Conservation (phyloP, 2,329 filamentous ascomycete genomes). For the Leptographium radiaticola region DNA sequence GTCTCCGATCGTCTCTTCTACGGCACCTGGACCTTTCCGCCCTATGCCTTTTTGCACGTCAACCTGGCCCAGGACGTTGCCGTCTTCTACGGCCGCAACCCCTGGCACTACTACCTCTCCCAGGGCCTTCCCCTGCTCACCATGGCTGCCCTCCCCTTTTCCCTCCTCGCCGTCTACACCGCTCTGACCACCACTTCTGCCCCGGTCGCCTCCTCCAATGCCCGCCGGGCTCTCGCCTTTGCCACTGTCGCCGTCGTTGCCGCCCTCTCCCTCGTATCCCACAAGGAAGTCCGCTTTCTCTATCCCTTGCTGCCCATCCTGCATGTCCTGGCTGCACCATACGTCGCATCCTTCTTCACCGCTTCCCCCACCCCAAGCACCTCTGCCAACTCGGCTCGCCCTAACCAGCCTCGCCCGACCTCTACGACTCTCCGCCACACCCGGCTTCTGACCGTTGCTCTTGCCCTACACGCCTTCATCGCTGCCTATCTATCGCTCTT, state of each 20-base stretch:
- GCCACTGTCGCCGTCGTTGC: conserved; percentile 46
- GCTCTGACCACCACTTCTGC: conserved; percentile 13
- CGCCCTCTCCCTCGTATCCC: conserved; percentile 64
- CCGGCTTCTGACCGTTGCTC: conserved; percentile 39
- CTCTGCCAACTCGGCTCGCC: conserved; percentile 13
- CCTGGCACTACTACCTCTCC: conserved; percentile 84
- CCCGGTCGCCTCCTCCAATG: conserved; percentile 18
- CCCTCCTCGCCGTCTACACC: conserved; percentile 48
- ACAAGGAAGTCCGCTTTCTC: conserved; percentile 96
- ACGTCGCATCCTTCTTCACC: conserved; percentile 52
- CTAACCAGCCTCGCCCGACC: background rate
- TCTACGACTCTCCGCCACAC: conserved; percentile 31
- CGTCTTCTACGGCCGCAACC: conserved; percentile 83
- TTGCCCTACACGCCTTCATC: conserved; percentile 57
- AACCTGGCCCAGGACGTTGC: conserved; percentile 81
- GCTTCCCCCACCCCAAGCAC: conserved; percentile 15
- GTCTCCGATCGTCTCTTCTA: conserved; percentile 69
- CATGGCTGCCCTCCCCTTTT: conserved; percentile 72
- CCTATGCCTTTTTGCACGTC: conserved; percentile 76
- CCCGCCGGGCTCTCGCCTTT: conserved; percentile 41
- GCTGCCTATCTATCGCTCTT: conserved; percentile 62
- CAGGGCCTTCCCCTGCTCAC: conserved; percentile 82
- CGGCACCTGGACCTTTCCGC: conserved; percentile 74
- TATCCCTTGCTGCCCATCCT: conserved; percentile 84
- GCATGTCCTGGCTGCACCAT: conserved; percentile 63